These are phyloP conservation scores for Talaromyces liani DNA, from an alignment of 495 filamentous ascomycete genomes.

Conservation along the genomic window DNA sequence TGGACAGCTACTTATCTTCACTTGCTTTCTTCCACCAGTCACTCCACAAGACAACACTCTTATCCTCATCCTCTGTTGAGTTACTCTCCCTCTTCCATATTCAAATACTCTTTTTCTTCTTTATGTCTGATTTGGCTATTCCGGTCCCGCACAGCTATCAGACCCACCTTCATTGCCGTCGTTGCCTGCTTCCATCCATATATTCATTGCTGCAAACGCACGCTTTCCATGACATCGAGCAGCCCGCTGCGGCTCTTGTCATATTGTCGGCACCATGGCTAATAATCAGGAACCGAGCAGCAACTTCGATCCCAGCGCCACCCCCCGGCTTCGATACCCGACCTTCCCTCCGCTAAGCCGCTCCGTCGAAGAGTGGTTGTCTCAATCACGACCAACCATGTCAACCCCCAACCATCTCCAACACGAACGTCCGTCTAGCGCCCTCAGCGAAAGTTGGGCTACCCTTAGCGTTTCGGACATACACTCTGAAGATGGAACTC, in stretches of 20 bases:
- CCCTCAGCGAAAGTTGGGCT: constrained; percentile 42
- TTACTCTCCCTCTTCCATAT: neutral
- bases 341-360: constrained; percentile 37
- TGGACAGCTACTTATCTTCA: neutral
- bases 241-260: constrained; percentile 1
- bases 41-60: neutral
- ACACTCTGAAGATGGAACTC: constrained; percentile 38
- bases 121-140: neutral
- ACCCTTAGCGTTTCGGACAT: constrained; percentile 38
- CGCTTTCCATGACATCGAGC: neutral
- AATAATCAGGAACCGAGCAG: constrained; percentile 30
- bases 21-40: neutral
- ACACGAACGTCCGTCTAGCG: constrained; percentile 18
- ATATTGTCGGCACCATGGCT: constrained; percentile 27
- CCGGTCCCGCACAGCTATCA: neutral
- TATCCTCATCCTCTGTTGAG: neutral
- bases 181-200: constrained; percentile 4
- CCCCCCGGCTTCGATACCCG: constrained; percentile 35
- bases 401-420: constrained; percentile 28
- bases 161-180: neutral
- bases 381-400: constrained; percentile 34
- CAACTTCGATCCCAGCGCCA: constrained; percentile 4
- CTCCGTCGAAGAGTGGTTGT: constrained; percentile 43
- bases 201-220: neutral
- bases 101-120: neutral